These are phyloP conservation scores for Zymoseptoria tritici DNA, from an alignment of 2,329 filamentous ascomycete genomes.

Conservation along the genomic window DNA sequence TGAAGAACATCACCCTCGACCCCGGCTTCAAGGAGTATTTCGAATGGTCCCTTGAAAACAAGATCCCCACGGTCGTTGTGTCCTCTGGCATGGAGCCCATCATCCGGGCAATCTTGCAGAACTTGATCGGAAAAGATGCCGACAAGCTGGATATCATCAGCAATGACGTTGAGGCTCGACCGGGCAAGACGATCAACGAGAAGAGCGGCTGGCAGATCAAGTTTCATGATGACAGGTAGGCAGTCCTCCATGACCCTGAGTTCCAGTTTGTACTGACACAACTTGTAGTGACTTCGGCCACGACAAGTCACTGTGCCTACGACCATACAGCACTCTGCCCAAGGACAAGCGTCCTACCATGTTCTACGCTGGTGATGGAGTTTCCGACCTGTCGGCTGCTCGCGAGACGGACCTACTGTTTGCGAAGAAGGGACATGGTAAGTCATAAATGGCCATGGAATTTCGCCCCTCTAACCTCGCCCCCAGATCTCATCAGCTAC, in stretches of 20 bases:
- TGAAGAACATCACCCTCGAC: slow-evolving; percentile 80
- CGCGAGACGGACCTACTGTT: slow-evolving; percentile 90
- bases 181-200: slow-evolving; percentile 67
- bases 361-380: slow-evolving; percentile 92
- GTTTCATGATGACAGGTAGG: slow-evolving; percentile 76
- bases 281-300: slow-evolving; percentile 70
- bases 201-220: slow-evolving; percentile 79
- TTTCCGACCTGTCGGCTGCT: slow-evolving; percentile 83
- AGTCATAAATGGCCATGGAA: too few relatives aligned
- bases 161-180: slow-evolving; percentile 66
- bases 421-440: slow-evolving; percentile 82
- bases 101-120: slow-evolving; percentile 73
- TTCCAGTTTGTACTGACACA: background rate
- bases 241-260: background rate
- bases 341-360: slow-evolving; percentile 64
- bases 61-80: slow-evolving; percentile 86
- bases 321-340: slow-evolving; percentile 72
- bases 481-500: slow-evolving; percentile 72
- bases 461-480: too few relatives aligned
- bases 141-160: slow-evolving; percentile 81
- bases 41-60: slow-evolving; percentile 69
- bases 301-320: slow-evolving; percentile 88
- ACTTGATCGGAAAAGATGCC: slow-evolving; percentile 71
- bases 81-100: slow-evolving; percentile 90
- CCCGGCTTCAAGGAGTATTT: slow-evolving; percentile 84